Conservation (phyloP, 129 eudicot genomes). For the Centella asiatica region DNA sequence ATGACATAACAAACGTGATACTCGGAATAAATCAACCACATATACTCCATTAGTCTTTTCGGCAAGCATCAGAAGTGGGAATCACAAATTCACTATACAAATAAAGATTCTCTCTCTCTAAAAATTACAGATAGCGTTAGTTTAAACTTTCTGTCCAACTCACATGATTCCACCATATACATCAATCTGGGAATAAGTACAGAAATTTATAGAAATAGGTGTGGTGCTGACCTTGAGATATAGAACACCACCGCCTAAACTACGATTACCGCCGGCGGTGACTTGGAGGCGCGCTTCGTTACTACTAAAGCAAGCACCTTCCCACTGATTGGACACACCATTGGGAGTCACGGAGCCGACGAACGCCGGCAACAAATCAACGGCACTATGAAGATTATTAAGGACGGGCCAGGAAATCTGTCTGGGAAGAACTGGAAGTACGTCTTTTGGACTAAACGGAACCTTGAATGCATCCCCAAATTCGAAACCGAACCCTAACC, state of each 20-base stretch:
- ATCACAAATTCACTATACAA: background rate
- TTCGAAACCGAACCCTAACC: slow-evolving; percentile 34
- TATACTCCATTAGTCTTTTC: background rate
- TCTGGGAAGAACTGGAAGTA: slow-evolving; percentile 76
- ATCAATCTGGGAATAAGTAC: no score
- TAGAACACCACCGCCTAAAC: slow-evolving; percentile 81
- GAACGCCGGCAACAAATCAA: slow-evolving; percentile 87
- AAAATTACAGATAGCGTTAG: no score
- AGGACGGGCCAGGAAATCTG: slow-evolving; percentile 90
- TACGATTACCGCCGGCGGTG: slow-evolving; percentile 53
- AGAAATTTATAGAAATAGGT: background rate
- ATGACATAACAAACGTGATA: no score
- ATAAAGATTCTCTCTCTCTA: no score
- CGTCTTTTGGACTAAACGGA: slow-evolving; percentile 65
- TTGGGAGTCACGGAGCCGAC: slow-evolving; percentile 74
- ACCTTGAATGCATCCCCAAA: slow-evolving; percentile 60
- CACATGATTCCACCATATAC: no score
- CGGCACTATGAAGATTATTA: slow-evolving; percentile 71
- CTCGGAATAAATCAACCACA: background rate
- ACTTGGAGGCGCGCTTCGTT: slow-evolving; percentile 68
- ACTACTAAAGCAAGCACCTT: slow-evolving; percentile 74
- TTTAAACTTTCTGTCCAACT: no score
- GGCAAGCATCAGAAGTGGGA: background rate
- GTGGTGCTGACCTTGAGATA: slow-evolving; percentile 41
- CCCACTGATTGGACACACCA: slow-evolving; percentile 56